These are phyloP conservation scores for Alternaria burnsii DNA, from an alignment of 2,329 filamentous ascomycete species.

Conservation along the genomic window DNA sequence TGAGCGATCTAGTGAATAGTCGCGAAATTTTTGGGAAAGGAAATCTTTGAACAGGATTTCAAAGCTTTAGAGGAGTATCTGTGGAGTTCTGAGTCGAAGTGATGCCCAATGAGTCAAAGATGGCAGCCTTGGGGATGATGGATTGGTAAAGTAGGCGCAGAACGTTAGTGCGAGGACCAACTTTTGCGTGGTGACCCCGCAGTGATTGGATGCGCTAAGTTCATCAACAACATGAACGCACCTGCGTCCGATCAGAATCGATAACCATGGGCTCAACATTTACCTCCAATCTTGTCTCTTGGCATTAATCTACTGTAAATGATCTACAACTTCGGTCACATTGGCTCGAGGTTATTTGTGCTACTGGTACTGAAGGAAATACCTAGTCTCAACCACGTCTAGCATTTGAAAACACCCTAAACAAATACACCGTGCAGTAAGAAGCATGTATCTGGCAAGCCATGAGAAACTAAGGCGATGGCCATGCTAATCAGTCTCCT, in stretches of 20 bases:
- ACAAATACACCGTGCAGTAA: neutral
- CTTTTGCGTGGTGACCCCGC: conserved; percentile 11
- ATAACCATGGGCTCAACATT: neutral
- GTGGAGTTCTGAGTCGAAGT: neutral
- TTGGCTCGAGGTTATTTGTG: neutral
- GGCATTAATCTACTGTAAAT: neutral
- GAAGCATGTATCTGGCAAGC: neutral
- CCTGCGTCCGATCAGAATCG: neutral
- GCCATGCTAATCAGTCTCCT: neutral
- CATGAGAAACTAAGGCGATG: neutral
- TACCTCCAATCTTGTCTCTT: neutral
- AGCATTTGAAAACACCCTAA: neutral
- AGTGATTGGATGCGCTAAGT: conserved; percentile 4
- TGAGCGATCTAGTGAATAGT: conserved; percentile 21
- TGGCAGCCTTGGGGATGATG: neutral
- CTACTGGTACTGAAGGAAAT: neutral
- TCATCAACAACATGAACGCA: neutral
- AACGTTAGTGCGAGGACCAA: conserved; percentile 4
- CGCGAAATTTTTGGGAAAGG: conserved; percentile 30
- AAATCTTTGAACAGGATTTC: neutral
- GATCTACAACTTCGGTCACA: neutral
- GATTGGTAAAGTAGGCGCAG: conserved; percentile 10
- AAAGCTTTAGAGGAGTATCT: neutral
- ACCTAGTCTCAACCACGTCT: neutral
- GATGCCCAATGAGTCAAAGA: conserved; percentile 22